A percentile compares a stretch with the other conserved stretches of the same genome.
phyloP scores from a whole-genome alignment of 306 rosid genomes.

The Hippophae gyantsensis region DNA sequence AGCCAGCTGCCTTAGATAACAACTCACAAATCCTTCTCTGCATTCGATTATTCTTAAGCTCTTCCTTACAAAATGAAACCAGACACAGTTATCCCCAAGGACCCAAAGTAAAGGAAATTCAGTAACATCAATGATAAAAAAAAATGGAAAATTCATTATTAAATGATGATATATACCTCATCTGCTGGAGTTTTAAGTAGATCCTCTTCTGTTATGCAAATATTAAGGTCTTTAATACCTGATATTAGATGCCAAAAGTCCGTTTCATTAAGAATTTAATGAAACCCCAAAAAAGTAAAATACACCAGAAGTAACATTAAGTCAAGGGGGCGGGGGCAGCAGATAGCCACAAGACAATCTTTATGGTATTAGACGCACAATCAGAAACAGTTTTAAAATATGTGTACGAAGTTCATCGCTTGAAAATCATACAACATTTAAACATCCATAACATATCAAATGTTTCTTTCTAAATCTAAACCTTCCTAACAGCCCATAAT shows the following conservation, averaged over 20 bases:
- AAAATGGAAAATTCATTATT: too few relatives aligned
- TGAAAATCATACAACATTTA: too few relatives aligned
- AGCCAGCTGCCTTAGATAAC: conserved; percentile 64
- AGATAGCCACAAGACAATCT: too few relatives aligned
- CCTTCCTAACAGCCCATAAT: too few relatives aligned
- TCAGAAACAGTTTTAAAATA: too few relatives aligned
- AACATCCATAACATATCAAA: too few relatives aligned
- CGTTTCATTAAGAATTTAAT: conserved; percentile 4
- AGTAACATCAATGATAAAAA: neutral
- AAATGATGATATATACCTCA: conserved; percentile 40
- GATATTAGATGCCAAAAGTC: conserved; percentile 18
- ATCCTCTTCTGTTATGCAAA: conserved; percentile 63
- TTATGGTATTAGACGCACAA: too few relatives aligned
- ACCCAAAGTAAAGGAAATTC: too few relatives aligned
- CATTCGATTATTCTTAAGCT: conserved; percentile 69
- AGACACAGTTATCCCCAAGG: conserved; percentile 16
- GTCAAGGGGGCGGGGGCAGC: too few relatives aligned
- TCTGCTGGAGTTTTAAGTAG: conserved; percentile 54
- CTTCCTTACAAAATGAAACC: conserved; percentile 55
- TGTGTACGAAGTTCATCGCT: too few relatives aligned
- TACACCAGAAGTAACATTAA: neutral
- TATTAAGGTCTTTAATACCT: conserved; percentile 53
- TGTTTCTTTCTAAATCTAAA: too few relatives aligned
- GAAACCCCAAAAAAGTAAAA: neutral
- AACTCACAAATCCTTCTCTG: conserved; percentile 73